phyloP scores from a whole-genome alignment of 768 basidiomycete genomes.

The Auricularia sp. region DNA sequence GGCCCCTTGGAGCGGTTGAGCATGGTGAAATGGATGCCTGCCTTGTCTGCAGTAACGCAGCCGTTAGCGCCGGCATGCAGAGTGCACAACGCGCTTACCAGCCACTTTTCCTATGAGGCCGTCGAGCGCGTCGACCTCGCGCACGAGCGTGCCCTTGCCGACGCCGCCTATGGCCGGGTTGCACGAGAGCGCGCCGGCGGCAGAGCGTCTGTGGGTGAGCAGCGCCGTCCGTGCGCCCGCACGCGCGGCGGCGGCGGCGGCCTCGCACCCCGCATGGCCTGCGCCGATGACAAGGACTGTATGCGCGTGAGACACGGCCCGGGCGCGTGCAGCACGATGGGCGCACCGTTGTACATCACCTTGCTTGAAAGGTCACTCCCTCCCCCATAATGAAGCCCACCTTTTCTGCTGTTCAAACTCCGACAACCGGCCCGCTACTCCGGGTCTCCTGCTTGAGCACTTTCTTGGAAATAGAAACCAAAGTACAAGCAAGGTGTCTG shows the following conservation, averaged over 20 bases:
- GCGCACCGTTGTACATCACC: background rate
- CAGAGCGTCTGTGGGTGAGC: constrained; percentile 72
- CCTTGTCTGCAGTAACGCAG: constrained; percentile 46
- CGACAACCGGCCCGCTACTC: too few relatives aligned
- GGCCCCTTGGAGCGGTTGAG: constrained; percentile 79
- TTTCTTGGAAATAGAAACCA: too few relatives aligned
- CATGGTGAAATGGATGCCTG: constrained; percentile 82
- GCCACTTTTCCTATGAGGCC: constrained; percentile 78
- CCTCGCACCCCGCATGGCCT: constrained; percentile 90
- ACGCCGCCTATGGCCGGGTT: constrained; percentile 90
- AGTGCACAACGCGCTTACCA: constrained; percentile 35
- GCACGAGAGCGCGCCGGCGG: constrained; percentile 77
- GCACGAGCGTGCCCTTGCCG: constrained; percentile 85
- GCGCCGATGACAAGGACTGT: constrained; percentile 81
- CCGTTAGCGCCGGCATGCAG: background rate
- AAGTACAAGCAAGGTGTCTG: too few relatives aligned
- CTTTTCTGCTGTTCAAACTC: too few relatives aligned
- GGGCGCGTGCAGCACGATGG: background rate
- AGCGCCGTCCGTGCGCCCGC: constrained; percentile 73
- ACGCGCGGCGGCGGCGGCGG: constrained; percentile 77
- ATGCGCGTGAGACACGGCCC: background rate
- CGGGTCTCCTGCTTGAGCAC: too few relatives aligned
- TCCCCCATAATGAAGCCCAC: background rate
- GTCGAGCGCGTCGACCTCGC: constrained; percentile 85
- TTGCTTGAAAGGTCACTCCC: background rate